phyloP scores from a whole-genome alignment of 2,329 filamentous ascomycete species.

The Sarocladium strictum region DNA sequence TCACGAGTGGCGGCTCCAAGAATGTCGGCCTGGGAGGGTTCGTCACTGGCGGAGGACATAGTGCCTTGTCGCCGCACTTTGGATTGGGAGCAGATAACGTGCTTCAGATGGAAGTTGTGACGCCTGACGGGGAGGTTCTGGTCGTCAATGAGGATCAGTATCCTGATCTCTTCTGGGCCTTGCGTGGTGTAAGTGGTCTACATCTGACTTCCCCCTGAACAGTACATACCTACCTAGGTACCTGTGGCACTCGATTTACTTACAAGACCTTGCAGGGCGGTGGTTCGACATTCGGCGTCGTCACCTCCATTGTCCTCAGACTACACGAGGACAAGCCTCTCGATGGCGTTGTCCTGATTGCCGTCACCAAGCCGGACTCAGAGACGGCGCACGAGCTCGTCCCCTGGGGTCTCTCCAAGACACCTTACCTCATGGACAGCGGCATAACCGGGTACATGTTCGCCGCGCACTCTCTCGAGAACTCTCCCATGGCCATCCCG shows the following conservation, averaged over 20 bases:
- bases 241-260: neutral
- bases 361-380: neutral
- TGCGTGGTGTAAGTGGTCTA: constrained; percentile 41
- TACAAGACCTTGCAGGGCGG: constrained; percentile 37
- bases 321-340: constrained; percentile 21
- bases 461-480: neutral
- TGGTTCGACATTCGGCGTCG: constrained; percentile 54
- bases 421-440: constrained; percentile 31
- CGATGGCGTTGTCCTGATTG: neutral
- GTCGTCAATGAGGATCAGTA: constrained; percentile 41
- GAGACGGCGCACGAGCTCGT: constrained; percentile 25
- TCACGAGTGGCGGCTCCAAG: constrained; percentile 49
- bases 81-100: constrained; percentile 52
- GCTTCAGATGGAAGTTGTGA: constrained; percentile 46
- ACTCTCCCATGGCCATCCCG: neutral
- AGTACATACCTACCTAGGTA: no score
- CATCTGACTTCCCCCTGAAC: no score
- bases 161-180: constrained; percentile 52
- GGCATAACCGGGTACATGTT: constrained; percentile 22
- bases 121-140: constrained; percentile 36
- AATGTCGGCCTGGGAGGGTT: constrained; percentile 53
- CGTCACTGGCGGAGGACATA: constrained; percentile 38
- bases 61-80: constrained; percentile 43
- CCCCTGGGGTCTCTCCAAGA: constrained; percentile 17
- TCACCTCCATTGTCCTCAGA: constrained; percentile 47